phyloP scores from a whole-genome alignment of 371 early-diverging fungal species.

The Mucor plumbeus region DNA sequence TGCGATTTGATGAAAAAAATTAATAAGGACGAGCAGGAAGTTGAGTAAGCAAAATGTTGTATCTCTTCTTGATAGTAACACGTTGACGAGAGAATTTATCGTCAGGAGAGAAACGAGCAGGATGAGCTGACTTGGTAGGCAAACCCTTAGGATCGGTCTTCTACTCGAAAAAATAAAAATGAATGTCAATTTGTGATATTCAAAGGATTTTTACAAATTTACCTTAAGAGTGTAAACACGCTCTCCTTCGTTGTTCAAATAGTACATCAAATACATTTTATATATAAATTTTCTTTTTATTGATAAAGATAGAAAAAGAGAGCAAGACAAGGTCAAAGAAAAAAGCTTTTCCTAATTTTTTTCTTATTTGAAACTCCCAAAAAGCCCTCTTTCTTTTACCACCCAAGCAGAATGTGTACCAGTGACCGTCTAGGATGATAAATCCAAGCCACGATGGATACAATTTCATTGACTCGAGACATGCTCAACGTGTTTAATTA shows the following conservation, averaged over 20 bases:
- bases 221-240: conserved; percentile 98
- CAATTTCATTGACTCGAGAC: background rate
- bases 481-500: conserved; percentile 1
- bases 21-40: conserved; percentile 51
- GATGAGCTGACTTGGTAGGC: conserved; percentile 95
- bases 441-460: conserved; percentile 19
- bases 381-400: background rate
- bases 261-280: conserved; percentile 96
- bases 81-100: conserved; percentile 98
- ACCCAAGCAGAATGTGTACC: background rate
- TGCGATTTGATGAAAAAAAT: conserved; percentile 12
- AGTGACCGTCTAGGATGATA: conserved; percentile 5
- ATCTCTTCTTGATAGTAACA: conserved; percentile 96
- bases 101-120: conserved; percentile 97
- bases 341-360: background rate
- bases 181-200: background rate
- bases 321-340: background rate
- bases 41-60: conserved; percentile 88
- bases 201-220: conserved; percentile 3
- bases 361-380: conserved; percentile 6
- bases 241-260: conserved; percentile 79
- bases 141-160: conserved; percentile 80
- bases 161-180: conserved; percentile 64
- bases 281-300: background rate
- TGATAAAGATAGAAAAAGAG: conserved; percentile 12